phyloP scores from a whole-genome alignment of 768 basidiomycete species.

The Rhizopogon vesiculosus region DNA sequence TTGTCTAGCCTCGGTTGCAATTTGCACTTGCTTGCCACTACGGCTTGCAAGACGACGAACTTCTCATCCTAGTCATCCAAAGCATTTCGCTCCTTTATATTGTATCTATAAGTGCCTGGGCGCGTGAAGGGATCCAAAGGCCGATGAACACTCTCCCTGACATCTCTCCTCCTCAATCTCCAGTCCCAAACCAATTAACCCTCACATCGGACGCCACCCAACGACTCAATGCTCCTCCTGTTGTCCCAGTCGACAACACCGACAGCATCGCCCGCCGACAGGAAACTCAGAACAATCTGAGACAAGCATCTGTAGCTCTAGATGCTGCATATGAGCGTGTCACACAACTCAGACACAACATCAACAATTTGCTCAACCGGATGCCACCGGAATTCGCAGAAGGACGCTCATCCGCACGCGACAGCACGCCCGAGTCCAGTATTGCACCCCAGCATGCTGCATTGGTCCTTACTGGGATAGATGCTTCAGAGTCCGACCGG shows the following conservation, averaged over 20 bases:
- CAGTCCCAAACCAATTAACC: slow-evolving; percentile 1
- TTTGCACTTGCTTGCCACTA: background rate
- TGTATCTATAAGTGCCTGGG: background rate
- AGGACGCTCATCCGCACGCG: slow-evolving; percentile 3
- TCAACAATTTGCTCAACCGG: slow-evolving; percentile 37
- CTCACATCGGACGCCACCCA: background rate
- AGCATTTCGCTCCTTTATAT: background rate
- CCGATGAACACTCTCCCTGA: background rate
- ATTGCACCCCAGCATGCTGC: slow-evolving; percentile 27
- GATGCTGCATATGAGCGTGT: slow-evolving; percentile 53
- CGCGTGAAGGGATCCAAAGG: background rate
- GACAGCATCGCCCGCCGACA: background rate
- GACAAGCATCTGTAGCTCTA: slow-evolving; percentile 48
- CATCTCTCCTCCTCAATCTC: background rate
- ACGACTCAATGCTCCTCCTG: background rate
- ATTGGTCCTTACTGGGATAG: slow-evolving; percentile 22
- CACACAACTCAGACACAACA: slow-evolving; percentile 47
- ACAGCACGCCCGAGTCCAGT: slow-evolving; percentile 13
- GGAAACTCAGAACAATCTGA: slow-evolving; percentile 35
- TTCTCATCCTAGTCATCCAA: background rate
- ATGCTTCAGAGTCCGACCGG: slow-evolving; percentile 11
- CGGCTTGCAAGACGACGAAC: background rate
- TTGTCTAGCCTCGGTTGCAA: background rate
- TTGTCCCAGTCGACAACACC: background rate
- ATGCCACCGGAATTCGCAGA: slow-evolving; percentile 31